A percentile compares a stretch with the other conserved stretches of the same genome.
Conservation (phyloP, 352 stramenopile genomes). For the Phytophthora hybrid region DNA sequence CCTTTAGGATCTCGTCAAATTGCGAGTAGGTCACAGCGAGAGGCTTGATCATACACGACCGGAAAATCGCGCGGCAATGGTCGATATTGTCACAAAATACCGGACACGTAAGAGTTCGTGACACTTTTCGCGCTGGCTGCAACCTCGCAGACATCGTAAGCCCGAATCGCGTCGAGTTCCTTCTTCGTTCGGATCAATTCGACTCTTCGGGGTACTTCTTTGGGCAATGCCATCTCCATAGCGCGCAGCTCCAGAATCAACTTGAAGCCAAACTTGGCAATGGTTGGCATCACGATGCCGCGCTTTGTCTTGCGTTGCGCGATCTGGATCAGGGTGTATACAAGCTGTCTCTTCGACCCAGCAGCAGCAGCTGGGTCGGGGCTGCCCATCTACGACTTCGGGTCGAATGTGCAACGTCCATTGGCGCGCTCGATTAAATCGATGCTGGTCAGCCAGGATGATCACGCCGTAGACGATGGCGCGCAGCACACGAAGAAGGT, state of each 20-base stretch:
- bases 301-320: conserved; percentile 40
- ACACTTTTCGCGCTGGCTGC: conserved; percentile 37
- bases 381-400: too few relatives aligned
- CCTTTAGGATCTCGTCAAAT: conserved; percentile 70
- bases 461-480: too few relatives aligned
- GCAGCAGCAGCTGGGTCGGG: too few relatives aligned
- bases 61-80: conserved; percentile 49
- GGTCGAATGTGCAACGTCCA: too few relatives aligned
- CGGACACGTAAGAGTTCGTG: conserved; percentile 29
- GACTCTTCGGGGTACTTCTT: conserved; percentile 54
- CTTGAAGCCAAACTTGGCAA: conserved; percentile 49
- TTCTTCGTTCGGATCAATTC: conserved; percentile 44
- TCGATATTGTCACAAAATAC: conserved; percentile 57
- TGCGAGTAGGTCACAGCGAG: conserved; percentile 59
- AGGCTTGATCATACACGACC: conserved; percentile 66
- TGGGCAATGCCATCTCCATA: conserved; percentile 51
- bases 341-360: conserved; percentile 45
- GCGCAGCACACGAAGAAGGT: too few relatives aligned
- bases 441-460: too few relatives aligned
- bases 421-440: too few relatives aligned
- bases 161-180: conserved; percentile 35
- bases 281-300: conserved; percentile 60
- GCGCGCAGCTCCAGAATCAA: conserved; percentile 58
- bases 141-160: conserved; percentile 47
- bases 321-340: conserved; percentile 46